Base-by-base conservation (phyloP, 768 basidiomycete species). In the Russula ochroleuca region DNA sequence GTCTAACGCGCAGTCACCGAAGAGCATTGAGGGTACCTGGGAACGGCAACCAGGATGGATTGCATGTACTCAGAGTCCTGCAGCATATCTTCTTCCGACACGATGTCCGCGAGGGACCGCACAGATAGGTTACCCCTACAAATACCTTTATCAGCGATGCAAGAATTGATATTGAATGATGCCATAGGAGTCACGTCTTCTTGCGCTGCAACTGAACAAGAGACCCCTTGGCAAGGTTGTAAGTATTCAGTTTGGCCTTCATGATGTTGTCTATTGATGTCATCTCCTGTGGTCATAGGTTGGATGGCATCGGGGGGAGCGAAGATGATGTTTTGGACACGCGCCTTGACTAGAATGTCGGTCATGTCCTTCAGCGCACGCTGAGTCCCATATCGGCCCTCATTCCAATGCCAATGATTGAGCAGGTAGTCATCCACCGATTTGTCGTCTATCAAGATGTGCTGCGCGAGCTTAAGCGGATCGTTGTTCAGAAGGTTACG, bases 31-130 rank as follows among this genome's bases (percentile, higher is more conserved):
- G 73, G 82, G 74, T 75, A 97, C 96, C 86, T 96, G 52, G 96
- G 95, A 35, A 98, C 93, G 7, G 94, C 95, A 7, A 98, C 93
- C 8, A 98, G 75, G 31, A 95, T 74, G 0, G 95, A 94, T 74
- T 98, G 92, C 68, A 98, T 78, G 73, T 94, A 98, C 72, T 99
- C 97, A 3, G 94, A 96, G 63, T 94, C 88, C 58, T 85, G 81
- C 54, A 97, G 81, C 71, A 97, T 83, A 72, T 97, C 83, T 9
- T 89, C 86, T 66, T 85, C 83, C 43, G 85, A 82, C 40, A 98
- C 91, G 25, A 98, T 78, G 57, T 97, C 95, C 19, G 83, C 85
- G 28, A 98, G 79, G 9, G 92, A 90, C 60, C 91, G 84, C 41
- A 92, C 87, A 37, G 95, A 94, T n/a, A 99, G 83, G 73, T 98